These are phyloP conservation scores for Euphorbia corollata DNA, from an alignment of 441 rosid species.

Conservation along the genomic window DNA sequence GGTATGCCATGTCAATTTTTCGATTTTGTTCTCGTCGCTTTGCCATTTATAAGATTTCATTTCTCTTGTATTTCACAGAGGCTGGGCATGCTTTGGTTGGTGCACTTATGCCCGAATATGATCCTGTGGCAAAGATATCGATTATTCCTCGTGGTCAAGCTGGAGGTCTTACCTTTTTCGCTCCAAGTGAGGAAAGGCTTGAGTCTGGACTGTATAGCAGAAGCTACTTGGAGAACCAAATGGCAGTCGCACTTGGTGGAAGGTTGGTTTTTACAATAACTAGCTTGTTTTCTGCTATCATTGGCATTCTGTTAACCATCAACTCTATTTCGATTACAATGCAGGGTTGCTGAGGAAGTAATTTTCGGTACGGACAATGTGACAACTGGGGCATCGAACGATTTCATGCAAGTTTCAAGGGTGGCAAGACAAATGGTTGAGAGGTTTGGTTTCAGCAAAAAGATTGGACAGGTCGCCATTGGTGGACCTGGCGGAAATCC, in stretches of 20 bases:
- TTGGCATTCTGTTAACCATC: not conserved
- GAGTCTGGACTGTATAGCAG: conserved; percentile 92
- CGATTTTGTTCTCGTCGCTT: not conserved
- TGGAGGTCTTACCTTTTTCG: conserved; percentile 87
- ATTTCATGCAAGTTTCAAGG: conserved; percentile 91
- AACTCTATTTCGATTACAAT: conserved; percentile 3
- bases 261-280: conserved; percentile 56
- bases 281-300: not conserved
- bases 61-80: conserved; percentile 41
- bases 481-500: conserved; percentile 94
- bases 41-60: not conserved
- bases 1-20: conserved; percentile 32
- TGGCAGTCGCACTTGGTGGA: conserved; percentile 96
- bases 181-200: conserved; percentile 91
- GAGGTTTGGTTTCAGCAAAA: conserved; percentile 94
- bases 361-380: conserved; percentile 82
- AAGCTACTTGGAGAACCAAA: conserved; percentile 91
- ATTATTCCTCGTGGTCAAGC: conserved; percentile 97
- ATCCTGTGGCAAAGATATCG: conserved; percentile 90
- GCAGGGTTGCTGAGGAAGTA: conserved; percentile 85
- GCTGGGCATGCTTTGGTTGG: conserved; percentile 96
- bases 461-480: conserved; percentile 87
- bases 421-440: conserved; percentile 98
- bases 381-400: conserved; percentile 93
- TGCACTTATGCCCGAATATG: conserved; percentile 90